phyloP scores from a whole-genome alignment of 164 flowering plant species.

The Paratinospora sagittata region DNA sequence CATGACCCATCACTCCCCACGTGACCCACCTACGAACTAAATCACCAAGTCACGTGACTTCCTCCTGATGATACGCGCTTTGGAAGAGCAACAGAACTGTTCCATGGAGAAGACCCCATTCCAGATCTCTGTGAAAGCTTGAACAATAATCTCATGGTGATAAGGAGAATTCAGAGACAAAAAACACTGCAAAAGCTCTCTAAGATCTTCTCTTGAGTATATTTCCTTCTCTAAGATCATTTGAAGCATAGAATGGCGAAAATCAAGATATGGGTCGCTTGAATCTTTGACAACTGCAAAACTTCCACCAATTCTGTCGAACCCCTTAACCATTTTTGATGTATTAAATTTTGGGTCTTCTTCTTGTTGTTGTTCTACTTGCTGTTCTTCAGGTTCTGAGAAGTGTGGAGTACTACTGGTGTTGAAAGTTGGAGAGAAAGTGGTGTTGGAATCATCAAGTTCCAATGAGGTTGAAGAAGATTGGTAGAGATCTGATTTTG shows the following conservation, averaged over 20 bases:
- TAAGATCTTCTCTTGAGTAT: constrained; percentile 40
- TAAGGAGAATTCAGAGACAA: constrained; percentile 50
- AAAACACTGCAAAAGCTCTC: constrained; percentile 58
- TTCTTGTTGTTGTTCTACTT: background rate
- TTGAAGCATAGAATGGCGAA: constrained; percentile 62
- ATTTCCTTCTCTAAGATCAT: constrained; percentile 67
- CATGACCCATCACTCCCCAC: constrained; percentile 6
- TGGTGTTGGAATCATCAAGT: constrained; percentile 19
- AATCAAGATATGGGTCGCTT: constrained; percentile 60
- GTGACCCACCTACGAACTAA: constrained; percentile 15
- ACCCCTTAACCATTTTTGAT: constrained; percentile 17
- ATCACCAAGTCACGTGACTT: constrained; percentile 3
- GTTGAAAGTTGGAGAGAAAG: constrained; percentile 15
- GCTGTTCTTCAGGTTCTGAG: constrained; percentile 21
- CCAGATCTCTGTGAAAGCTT: constrained; percentile 61
- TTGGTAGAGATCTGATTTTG: constrained; percentile 5
- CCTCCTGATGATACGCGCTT: background rate
- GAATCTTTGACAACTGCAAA: constrained; percentile 64
- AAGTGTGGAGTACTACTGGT: background rate
- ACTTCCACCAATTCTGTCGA: constrained; percentile 34
- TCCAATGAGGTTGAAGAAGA: constrained; percentile 17
- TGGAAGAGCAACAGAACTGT: background rate
- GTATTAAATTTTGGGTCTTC: background rate
- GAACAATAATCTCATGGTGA: constrained; percentile 46
- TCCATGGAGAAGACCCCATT: constrained; percentile 30